Percentiles rank a stretch among this genome's conserved stretches.
phyloP scores from a whole-genome alignment of 345 rosid species.

The Dimocarpus longan region DNA sequence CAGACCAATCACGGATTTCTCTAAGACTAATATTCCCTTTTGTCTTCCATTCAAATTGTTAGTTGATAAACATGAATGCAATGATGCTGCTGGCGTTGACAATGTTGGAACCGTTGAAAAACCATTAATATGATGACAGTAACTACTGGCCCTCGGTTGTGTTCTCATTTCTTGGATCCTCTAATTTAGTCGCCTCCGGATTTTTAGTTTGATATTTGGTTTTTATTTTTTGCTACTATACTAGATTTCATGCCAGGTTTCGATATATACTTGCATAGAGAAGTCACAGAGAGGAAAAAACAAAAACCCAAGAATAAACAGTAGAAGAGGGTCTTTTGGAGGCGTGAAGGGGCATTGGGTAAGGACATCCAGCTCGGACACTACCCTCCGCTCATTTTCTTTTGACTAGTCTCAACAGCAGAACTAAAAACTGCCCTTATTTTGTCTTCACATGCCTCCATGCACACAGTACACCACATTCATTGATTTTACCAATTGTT shows the following conservation, averaged over 20 bases:
- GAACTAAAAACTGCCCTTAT: not conserved
- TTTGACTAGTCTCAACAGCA: not conserved
- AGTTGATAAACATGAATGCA: not conserved
- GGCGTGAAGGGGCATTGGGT: slow-evolving; percentile 25
- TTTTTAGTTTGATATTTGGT: not conserved
- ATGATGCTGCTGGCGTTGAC: not conserved
- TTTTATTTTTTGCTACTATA: too few relatives aligned
- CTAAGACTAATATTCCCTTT: slow-evolving; percentile 9
- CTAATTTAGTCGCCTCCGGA: not conserved
- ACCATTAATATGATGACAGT: not conserved
- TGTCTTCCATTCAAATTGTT: not conserved
- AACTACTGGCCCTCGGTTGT: not conserved
- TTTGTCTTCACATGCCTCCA: not conserved
- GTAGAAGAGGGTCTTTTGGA: slow-evolving; percentile 18
- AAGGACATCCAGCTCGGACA: not conserved
- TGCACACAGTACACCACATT: not conserved
- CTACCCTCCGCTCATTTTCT: slow-evolving; percentile 4
- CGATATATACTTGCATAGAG: not conserved
- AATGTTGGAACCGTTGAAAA: not conserved
- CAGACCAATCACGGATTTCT: slow-evolving; percentile 3
- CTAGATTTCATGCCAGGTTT: not conserved
- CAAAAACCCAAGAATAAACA: not conserved
- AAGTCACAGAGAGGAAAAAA: not conserved
- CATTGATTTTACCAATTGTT: not conserved
- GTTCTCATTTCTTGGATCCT: slow-evolving; percentile 14